phyloP scores from a whole-genome alignment of 768 basidiomycete species.

The Lactarius quietus region DNA sequence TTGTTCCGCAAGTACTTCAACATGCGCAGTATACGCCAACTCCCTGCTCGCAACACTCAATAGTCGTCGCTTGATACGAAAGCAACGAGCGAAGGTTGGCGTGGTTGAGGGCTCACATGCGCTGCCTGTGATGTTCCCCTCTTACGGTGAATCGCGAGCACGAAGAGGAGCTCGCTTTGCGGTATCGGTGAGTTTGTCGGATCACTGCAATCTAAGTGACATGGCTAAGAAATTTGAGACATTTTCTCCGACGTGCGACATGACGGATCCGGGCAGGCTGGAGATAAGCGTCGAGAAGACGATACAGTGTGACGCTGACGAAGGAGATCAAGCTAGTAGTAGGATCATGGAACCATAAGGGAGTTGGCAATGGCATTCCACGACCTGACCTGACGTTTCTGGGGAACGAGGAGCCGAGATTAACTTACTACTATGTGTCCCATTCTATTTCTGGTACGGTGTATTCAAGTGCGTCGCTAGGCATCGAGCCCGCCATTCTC shows the following conservation, averaged over 20 bases:
- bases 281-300: conserved; percentile 15
- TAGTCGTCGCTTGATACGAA: conserved; percentile 13
- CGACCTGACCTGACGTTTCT: too few species aligned
- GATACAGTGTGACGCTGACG: conserved; percentile 2
- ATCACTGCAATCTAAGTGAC: neutral
- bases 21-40: conserved; percentile 15
- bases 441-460: neutral
- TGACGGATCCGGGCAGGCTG: neutral
- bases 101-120: neutral
- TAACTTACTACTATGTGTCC: too few species aligned
- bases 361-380: too few species aligned
- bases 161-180: neutral
- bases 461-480: neutral
- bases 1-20: too few species aligned
- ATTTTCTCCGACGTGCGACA: neutral
- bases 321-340: neutral
- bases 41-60: conserved; percentile 16
- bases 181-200: neutral
- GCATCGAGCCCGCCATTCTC: neutral
- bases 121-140: conserved; percentile 8
- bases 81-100: neutral
- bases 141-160: neutral
- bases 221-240: neutral
- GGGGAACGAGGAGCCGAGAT: too few species aligned
- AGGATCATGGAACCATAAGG: too few species aligned